Evolutionary conservation across 169 alveolate genomes (phyloP), one percentile per base, ranked within the genome.

Genomic region (Cardiosporidium cionae): DNA sequence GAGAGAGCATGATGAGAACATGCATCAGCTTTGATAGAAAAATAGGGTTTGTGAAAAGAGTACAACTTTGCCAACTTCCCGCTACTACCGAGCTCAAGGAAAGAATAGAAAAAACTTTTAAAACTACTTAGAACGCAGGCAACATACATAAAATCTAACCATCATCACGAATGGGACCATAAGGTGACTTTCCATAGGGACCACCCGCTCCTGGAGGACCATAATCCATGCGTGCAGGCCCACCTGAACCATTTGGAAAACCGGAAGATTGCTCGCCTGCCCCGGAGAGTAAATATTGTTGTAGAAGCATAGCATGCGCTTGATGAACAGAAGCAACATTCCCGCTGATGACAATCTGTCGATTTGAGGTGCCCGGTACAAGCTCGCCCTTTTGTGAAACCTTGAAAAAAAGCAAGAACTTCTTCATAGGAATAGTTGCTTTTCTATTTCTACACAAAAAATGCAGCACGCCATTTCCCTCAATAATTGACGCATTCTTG

Each of bases 301-400:
- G 79, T 27, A 64, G 65, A 28, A 72, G 44, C 66, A 72, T 0
- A 1, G 32, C 25, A n/a, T 72, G 73, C 22, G 72, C 73, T 52
- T 54, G 32, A 65, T 72, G 79, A 6, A 62, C 79, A 25, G 79
- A 70, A n/a, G 36, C 64, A 5, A 62, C 79, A n/a, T 33, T 31
- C 3, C 79, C 79, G 7, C 33, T 32, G 0, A 72, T 3, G 27
- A 28, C 65, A 32, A 72, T 36, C 33, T 72, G 52, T 37, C 79
- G 64, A 58, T 72, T 68, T 6, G n/a, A 32, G 28, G 79, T 72
- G 1, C 72, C 72, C 5, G 72, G 73, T 16, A 62, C 64, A n/a
- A 62, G 27, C 67, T 64, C 79, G 23, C 79, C 79, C 37, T 72
- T 72, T 7, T 72, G 79, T 44, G 58, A 44, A n/a, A 44, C 58